These are phyloP conservation scores for Coemansia sp. DNA, from an alignment of 192 early-diverging fungal species.

Conservation along the genomic window DNA sequence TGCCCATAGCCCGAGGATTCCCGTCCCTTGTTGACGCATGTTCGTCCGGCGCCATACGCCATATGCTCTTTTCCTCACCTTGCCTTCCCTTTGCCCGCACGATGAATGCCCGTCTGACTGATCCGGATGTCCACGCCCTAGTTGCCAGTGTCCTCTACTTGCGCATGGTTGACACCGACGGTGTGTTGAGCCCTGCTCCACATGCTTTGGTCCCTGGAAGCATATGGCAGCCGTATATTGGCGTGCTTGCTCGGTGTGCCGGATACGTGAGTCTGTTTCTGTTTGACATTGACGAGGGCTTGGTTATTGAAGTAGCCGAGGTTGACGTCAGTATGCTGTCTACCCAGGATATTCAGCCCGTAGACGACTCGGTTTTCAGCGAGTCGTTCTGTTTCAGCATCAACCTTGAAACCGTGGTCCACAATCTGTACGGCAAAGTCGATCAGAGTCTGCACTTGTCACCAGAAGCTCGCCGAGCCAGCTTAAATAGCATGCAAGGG, in stretches of 20 bases:
- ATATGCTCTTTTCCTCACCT: neutral
- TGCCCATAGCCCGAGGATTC: neutral
- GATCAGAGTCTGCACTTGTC: neutral
- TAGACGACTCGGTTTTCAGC: slow-evolving; percentile 49
- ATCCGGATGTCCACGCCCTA: slow-evolving; percentile 24
- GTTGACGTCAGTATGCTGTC: slow-evolving; percentile 24
- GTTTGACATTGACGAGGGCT: slow-evolving; percentile 31
- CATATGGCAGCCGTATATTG: slow-evolving; percentile 42
- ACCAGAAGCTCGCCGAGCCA: neutral
- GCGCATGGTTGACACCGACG: slow-evolving; percentile 22
- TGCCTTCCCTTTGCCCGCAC: neutral
- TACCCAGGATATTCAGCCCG: slow-evolving; percentile 27
- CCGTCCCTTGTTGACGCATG: neutral
- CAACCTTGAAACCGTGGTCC: neutral
- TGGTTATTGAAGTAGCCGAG: slow-evolving; percentile 35
- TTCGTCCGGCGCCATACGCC: no score
- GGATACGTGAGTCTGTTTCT: slow-evolving; percentile 35
- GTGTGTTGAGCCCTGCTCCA: slow-evolving; percentile 21
- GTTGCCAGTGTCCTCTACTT: slow-evolving; percentile 33
- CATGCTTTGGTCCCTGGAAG: slow-evolving; percentile 25
- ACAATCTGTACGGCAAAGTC: neutral
- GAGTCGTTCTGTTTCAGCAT: slow-evolving; percentile 35
- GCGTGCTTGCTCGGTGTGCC: slow-evolving; percentile 30
- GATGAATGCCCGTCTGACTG: neutral
- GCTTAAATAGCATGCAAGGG: neutral